Evolutionary conservation across 2,329 filamentous ascomycete genomes (phyloP).

Genomic region (Arthrobotrys conoides): DNA sequence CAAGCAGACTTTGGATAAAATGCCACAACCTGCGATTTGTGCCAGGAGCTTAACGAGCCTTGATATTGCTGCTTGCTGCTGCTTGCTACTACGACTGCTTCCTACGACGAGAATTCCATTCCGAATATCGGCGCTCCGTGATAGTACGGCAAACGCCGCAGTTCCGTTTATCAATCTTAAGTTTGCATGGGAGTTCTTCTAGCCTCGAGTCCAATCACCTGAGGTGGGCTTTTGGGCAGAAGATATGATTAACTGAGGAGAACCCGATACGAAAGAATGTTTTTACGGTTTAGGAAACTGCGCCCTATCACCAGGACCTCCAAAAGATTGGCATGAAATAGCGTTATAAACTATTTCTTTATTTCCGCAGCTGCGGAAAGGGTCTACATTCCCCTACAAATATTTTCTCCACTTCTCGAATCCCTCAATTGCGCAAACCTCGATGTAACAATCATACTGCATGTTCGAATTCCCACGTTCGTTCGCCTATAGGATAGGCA

Average conservation of each 20-base stretch:
- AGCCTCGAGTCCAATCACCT: constrained; percentile 1
- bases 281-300: constrained; percentile 7
- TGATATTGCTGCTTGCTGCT: constrained; percentile 21
- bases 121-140: constrained; percentile 9
- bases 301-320: constrained; percentile 10
- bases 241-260: neutral
- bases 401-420: neutral
- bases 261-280: neutral
- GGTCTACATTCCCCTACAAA: no score
- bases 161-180: constrained; percentile 5
- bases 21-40: constrained; percentile 3
- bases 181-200: neutral
- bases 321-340: neutral
- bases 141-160: constrained; percentile 2
- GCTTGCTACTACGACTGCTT: neutral
- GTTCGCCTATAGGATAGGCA: constrained; percentile 1
- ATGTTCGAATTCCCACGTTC: neutral
- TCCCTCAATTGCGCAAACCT: constrained; percentile 8
- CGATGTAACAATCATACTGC: neutral
- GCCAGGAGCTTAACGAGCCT: neutral
- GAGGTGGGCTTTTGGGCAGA: neutral
- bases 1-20: neutral
- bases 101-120: constrained; percentile 17
- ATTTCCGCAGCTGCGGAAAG: neutral
- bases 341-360: constrained; percentile 1